Evolutionary conservation across 768 basidiomycete species (phyloP).

Genomic region (Collybia mongolica): DNA sequence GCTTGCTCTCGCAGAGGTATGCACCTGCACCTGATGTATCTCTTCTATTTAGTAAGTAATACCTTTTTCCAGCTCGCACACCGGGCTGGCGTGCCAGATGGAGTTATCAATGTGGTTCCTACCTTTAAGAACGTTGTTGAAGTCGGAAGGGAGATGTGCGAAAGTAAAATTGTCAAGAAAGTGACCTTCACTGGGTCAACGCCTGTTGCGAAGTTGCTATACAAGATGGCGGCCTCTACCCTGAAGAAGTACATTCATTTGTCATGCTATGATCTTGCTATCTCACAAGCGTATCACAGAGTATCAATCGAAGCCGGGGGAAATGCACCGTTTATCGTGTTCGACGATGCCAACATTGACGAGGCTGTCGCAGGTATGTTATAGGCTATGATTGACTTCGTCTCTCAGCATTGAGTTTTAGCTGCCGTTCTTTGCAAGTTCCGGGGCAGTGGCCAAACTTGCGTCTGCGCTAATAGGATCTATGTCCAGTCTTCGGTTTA

Average conservation of each 20-base stretch:
- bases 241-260: conserved; percentile 68
- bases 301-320: conserved; percentile 88
- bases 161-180: conserved; percentile 83
- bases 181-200: conserved; percentile 92
- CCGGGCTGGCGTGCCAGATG: conserved; percentile 92
- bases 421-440: conserved; percentile 80
- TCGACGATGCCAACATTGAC: conserved; percentile 93
- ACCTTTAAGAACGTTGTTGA: conserved; percentile 80
- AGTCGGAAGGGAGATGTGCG: conserved; percentile 94
- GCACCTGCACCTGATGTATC: not conserved
- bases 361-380: conserved; percentile 79
- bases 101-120: conserved; percentile 93
- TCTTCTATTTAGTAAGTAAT: not conserved
- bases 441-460: conserved; percentile 80
- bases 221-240: conserved; percentile 70
- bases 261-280: not conserved
- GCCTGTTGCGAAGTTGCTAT: conserved; percentile 72
- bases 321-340: conserved; percentile 95
- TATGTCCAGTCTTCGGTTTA: conserved; percentile 91
- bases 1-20: conserved; percentile 87
- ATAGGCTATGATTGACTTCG: not conserved
- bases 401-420: conserved; percentile 20
- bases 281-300: conserved; percentile 19
- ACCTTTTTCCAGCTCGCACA: conserved; percentile 58
- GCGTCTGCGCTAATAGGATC: conserved; percentile 87